Evolutionary conservation across 805 yeast species (phyloP).

Genomic region (Yamadazyma endophytica): DNA sequence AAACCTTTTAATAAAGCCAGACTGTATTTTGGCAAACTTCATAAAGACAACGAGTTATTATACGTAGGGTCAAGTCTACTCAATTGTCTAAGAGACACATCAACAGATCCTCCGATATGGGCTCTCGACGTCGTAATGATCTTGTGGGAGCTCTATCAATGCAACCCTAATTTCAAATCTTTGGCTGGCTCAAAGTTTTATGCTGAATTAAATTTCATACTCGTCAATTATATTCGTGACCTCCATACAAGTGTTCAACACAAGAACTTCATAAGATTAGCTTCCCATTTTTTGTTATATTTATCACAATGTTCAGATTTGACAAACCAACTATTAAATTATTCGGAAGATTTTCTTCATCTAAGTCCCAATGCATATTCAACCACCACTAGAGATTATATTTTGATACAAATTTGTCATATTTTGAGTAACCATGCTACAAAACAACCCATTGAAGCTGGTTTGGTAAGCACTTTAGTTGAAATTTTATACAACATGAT

Average conservation of each 20-base stretch:
- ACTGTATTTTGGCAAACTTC: slow-evolving; percentile 47
- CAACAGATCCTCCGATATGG: slow-evolving; percentile 41
- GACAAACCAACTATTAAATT: slow-evolving; percentile 32
- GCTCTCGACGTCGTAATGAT: slow-evolving; percentile 56
- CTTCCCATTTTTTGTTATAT: slow-evolving; percentile 50
- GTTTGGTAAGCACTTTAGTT: slow-evolving; percentile 43
- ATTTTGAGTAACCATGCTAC: slow-evolving; percentile 22
- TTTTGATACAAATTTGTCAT: slow-evolving; percentile 49
- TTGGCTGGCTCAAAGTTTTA: slow-evolving; percentile 38
- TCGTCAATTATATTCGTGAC: slow-evolving; percentile 55
- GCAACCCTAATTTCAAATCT: slow-evolving; percentile 56
- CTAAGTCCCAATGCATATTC: slow-evolving; percentile 39
- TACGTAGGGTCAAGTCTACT: slow-evolving; percentile 47
- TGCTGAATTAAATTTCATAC: slow-evolving; percentile 48
- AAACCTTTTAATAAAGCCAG: slow-evolving; percentile 48
- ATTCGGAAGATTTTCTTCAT: not conserved
- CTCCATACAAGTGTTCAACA: slow-evolving; percentile 38
- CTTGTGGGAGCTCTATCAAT: slow-evolving; percentile 73
- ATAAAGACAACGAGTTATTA: slow-evolving; percentile 51
- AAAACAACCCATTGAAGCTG: slow-evolving; percentile 20
- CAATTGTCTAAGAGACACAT: slow-evolving; percentile 44
- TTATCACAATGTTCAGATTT: slow-evolving; percentile 40
- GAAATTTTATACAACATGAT: slow-evolving; percentile 63
- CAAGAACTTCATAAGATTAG: slow-evolving; percentile 43
- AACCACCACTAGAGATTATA: slow-evolving; percentile 59